Base-by-base conservation (phyloP, 1,139 yeast genomes). In the Nakaseomyces delphensis region DNA sequence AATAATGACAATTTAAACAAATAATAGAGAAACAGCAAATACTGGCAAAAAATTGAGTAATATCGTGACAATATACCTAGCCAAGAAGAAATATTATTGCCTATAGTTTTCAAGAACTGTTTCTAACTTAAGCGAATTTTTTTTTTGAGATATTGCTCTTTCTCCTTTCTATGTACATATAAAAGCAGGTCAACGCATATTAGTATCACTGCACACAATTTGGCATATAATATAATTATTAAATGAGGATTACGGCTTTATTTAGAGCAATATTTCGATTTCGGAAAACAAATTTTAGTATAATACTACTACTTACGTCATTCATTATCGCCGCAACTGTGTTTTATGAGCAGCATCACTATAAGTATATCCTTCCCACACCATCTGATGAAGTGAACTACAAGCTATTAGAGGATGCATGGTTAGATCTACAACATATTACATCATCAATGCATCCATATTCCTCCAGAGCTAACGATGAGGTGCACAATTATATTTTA, bases 391-490 rank as follows among this genome's bases (percentile, higher is more conserved):
- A 30, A n/a, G 62, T 37, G 79, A 42, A 43, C n/a, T 42, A 46
- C n/a, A 74, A 39, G 36, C 50, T 63, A 7, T 57, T 79, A 5
- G 65, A 73, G 13, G 61, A 70, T 1, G 69, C 79, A 2, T 86
- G 95, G 95, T 50, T 62, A 4, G 83, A 79, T 52, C 69, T 86
- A 43, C 93, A 84, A 59, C 61, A 64, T 8, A 80, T 87, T 13
- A 81, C 91, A 0, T 57, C 64, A 33, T 62, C 70, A 35, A 77
- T 77, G 47, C 96, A 89, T 62, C 86, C 96, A 0, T 87, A 83
- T 60, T 76, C 77, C 21, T 80, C 95, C 0, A 73, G 69, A 44
- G 84, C 79, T 6, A 87, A 86, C 61, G 94, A 82, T 57, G 68
- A 65, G 23, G 86, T 86, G 11, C 91, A 83, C 59, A 79, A 77